Evolutionary conservation across 2,329 filamentous ascomycete species (phyloP).

Genomic region (Monosporascus ibericus): DNA sequence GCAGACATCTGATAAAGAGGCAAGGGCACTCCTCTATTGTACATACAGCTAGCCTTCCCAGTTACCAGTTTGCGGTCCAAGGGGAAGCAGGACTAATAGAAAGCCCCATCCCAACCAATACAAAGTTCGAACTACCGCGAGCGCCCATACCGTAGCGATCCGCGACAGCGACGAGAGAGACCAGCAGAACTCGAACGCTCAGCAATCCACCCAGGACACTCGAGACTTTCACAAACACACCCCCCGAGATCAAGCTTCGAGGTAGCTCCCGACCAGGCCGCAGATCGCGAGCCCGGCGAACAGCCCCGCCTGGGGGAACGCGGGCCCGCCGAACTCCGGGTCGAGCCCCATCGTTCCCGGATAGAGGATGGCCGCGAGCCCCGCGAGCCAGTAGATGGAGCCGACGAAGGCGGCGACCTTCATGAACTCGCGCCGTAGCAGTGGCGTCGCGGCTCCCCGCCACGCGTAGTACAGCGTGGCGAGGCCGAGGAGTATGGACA

Average conservation of each 20-base stretch:
- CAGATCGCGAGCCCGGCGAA: slow-evolving; percentile 23
- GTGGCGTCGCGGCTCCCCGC: slow-evolving; percentile 18
- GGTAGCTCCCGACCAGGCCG: slow-evolving; percentile 15
- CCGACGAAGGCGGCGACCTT: slow-evolving; percentile 29
- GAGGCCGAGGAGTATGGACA: slow-evolving; percentile 32
- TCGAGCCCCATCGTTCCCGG: slow-evolving; percentile 35
- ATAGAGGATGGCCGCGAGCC: slow-evolving; percentile 29
- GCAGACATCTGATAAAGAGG: too few relatives aligned
- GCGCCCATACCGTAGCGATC: too few relatives aligned
- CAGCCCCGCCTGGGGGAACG: slow-evolving; percentile 31
- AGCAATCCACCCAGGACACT: too few relatives aligned
- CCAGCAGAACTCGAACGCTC: too few relatives aligned
- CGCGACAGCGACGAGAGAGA: too few relatives aligned
- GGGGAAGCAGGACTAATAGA: too few relatives aligned
- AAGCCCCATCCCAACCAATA: too few relatives aligned
- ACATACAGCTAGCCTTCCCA: too few relatives aligned
- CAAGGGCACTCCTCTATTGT: too few relatives aligned
- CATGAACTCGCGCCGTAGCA: slow-evolving; percentile 25
- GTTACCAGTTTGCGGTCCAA: too few relatives aligned
- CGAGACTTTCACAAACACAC: background rate
- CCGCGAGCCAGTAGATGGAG: slow-evolving; percentile 36
- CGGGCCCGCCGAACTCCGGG: slow-evolving; percentile 37
- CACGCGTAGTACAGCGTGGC: slow-evolving; percentile 35
- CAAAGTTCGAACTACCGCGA: too few relatives aligned
- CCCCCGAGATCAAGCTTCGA: slow-evolving; percentile 3